Base-by-base conservation (phyloP, 2,329 filamentous ascomycete species). In the Colletotrichum tropicale region DNA sequence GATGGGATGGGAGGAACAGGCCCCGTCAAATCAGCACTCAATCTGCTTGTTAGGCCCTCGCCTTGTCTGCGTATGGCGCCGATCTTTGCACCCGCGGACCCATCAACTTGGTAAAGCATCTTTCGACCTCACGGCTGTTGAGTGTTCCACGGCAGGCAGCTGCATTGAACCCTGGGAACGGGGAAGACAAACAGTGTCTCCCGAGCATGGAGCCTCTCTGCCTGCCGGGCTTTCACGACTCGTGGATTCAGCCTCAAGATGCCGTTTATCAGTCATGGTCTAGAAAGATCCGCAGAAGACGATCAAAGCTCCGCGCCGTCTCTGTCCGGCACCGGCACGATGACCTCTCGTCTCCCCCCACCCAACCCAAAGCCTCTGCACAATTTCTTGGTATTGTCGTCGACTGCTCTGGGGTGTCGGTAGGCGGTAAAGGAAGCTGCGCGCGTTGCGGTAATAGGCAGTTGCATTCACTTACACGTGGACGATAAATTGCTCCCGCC, bases 391-490 rank as follows among this genome's bases (percentile, higher is more conserved):
- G 55, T 43, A 56, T 56, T 30, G 26, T 55, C 61, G 26, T 55
- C 9, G 24, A 66, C 26, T 48, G 55, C 12, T 13, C 38, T 58
- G 52, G 6, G 6, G n/a, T 36, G 13, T 15, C 58, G 55, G 38
- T 24, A 71, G 43, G 60, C 60, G 34, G 56, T 30, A 62, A 38
- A 36, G 30, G 43, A 64, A 55, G 34, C 32, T 62, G 70, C 70
- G 52, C 61, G 52, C 55, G 32, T n/a, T 24, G 38, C 32, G 69
- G 34, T 28, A 58, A 38, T 6, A 61, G 30, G 28, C 30, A 61
- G 58, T 61, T 48, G 62, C 38, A 43, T 68, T 72, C 32, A 56
- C 69, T 66, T 58, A 72, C 62, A 75, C 73, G 73, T 75, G 73
- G 73, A 75, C 26, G 32, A 64, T 32, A 58, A 68, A 75, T 75